Evolutionary conservation across 2,329 filamentous ascomycete species (phyloP).

Genomic region (Xylaria sp.): DNA sequence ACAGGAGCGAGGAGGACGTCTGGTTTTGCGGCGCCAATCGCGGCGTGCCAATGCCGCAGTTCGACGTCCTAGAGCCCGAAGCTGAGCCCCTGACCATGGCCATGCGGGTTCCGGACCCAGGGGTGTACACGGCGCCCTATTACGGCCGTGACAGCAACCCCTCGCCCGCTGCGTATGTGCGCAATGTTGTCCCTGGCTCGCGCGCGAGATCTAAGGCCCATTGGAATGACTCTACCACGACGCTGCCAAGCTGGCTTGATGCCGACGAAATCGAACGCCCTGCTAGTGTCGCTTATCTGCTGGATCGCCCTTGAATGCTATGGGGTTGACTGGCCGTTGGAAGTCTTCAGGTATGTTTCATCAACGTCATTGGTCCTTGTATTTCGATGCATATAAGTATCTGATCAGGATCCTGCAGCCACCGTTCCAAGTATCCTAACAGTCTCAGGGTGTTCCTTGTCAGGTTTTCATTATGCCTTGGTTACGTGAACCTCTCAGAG

Average conservation of each 20-base stretch:
- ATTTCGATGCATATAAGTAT: neutral
- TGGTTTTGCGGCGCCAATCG: conserved; percentile 21
- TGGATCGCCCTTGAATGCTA: conserved; percentile 5
- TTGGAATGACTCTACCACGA: neutral
- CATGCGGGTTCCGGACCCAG: neutral
- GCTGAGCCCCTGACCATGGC: neutral
- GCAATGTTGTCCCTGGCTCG: neutral
- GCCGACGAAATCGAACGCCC: conserved; percentile 15
- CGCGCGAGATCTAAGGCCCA: neutral
- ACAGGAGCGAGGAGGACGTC: conserved; percentile 14
- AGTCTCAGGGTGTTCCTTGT: neutral
- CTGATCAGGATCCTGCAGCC: neutral
- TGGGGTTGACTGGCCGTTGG: neutral
- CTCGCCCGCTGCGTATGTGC: neutral
- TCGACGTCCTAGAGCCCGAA: conserved; percentile 1
- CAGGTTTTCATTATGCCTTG: neutral
- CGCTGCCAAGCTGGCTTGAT: conserved; percentile 11
- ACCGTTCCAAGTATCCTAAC: neutral
- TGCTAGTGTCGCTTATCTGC: conserved; percentile 12
- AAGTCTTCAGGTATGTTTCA: neutral
- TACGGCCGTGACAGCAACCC: neutral
- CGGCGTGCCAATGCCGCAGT: conserved; percentile 14
- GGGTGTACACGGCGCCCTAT: neutral
- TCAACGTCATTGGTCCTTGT: no score
- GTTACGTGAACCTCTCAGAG: neutral